Conservation (phyloP, 345 rosid species). For the Chamaenerion angustifolium region DNA sequence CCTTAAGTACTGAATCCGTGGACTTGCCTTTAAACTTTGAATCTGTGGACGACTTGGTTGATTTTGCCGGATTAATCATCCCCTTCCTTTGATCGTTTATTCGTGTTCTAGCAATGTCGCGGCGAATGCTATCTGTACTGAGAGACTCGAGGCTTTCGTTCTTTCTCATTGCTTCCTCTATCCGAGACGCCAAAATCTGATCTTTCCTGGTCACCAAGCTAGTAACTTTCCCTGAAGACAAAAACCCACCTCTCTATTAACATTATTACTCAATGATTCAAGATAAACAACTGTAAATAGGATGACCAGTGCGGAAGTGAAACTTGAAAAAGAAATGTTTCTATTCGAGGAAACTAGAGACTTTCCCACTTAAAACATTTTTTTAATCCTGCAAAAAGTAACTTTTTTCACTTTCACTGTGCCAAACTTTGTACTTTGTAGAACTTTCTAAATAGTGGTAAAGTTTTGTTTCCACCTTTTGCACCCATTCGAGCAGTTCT, state of each 20-base stretch:
- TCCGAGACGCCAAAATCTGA: conserved; percentile 39
- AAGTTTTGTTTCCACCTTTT: conserved; percentile 37
- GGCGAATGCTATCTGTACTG: conserved; percentile 41
- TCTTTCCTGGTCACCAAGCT: conserved; percentile 67
- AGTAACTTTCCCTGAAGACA: conserved; percentile 65
- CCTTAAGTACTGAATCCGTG: background rate
- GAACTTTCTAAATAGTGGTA: background rate
- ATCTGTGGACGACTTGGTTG: conserved; percentile 13
- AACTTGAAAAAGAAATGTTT: too few relatives aligned
- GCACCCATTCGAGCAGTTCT: conserved; percentile 99
- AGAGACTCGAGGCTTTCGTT: conserved; percentile 80
- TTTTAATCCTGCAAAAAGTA: too few relatives aligned
- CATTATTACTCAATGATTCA: too few relatives aligned
- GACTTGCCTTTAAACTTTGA: conserved; percentile 19
- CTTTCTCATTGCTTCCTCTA: conserved; percentile 71
- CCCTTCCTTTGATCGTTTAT: conserved; percentile 54
- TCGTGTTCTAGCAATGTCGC: conserved; percentile 50
- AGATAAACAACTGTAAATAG: too few relatives aligned
- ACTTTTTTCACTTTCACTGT: too few relatives aligned
- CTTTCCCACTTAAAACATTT: too few relatives aligned
- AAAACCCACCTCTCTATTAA: background rate
- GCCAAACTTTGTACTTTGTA: too few relatives aligned
- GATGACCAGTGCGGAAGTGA: too few relatives aligned
- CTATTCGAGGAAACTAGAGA: too few relatives aligned
- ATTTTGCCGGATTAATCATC: conserved; percentile 27